Base-by-base conservation (phyloP, 768 basidiomycete genomes). In the Lentinula sp. region DNA sequence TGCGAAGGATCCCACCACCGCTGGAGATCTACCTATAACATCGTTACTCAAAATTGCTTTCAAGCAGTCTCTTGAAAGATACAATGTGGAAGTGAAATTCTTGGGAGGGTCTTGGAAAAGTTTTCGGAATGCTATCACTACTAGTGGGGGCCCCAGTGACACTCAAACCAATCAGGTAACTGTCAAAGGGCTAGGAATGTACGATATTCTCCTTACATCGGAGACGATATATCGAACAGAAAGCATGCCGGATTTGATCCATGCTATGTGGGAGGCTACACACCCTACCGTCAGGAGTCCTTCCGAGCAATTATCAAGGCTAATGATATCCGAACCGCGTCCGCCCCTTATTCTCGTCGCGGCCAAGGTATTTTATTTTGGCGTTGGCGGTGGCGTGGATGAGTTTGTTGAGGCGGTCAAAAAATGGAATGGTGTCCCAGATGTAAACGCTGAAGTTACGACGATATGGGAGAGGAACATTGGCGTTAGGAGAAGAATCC, bases 291-390 rank as follows among this genome's bases (percentile, higher is more conserved):
- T 23, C 5, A 37, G 43, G 31, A 15, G 23, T 5, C n/a, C 50
- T 8, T 50, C 37, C 23, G 51, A 23, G 34, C 61, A 32, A 23
- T 37, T 42, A 10, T n/a, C 40, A 10, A 34, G 23, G 43, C 6
- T 56, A 21, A 4, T 13, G 31, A 40, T 56, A 5, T 42, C 21
- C 18, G 39, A 45, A 40, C 21, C 23, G 10, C 21, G 5, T 13
- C 10, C 18, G 13, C 15, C 73, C 70, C 49, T 78, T 5, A 92
- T 88, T 65, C 82, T 97, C 8, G 88, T 97, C 2, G 95, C 94
- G 2, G 92, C 91, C 1, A 98, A 98, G 71, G 81, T 93, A 13
- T 73, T 98, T 18, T 98, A 98, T 70, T 98, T 98, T 70, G 96
- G 96, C 6, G 93, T 98, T 4, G 95, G 95, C 1, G 95, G 96